Conservation (phyloP, 2,329 filamentous ascomycete species). For the Capronia americana region DNA sequence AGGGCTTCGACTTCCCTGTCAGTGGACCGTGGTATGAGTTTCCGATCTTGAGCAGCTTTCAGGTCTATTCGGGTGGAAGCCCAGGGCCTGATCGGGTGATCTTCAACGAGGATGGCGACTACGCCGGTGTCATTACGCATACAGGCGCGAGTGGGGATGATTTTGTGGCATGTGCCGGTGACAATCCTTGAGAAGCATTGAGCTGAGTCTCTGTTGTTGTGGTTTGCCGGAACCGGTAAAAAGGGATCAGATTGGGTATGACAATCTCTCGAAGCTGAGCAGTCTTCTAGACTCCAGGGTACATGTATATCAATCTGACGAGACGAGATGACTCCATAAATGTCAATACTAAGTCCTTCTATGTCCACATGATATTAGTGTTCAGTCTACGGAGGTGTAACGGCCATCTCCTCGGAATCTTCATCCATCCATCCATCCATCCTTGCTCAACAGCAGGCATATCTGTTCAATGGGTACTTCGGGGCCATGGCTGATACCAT, state of each 20-base stretch:
- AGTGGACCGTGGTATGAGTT: conserved; percentile 68
- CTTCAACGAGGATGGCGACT: conserved; percentile 63
- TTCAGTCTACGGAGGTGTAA: background rate
- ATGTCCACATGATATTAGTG: background rate
- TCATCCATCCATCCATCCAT: background rate
- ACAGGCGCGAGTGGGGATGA: conserved; percentile 71
- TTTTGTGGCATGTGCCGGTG: conserved; percentile 66
- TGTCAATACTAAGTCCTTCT: background rate
- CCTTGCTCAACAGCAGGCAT: background rate
- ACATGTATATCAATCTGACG: background rate
- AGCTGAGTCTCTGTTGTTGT: background rate
- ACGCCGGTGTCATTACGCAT: conserved; percentile 72
- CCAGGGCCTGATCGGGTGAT: conserved; percentile 72
- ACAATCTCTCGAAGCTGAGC: background rate
- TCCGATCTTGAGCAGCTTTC: conserved; percentile 59
- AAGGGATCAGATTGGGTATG: background rate
- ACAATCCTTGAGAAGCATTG: background rate
- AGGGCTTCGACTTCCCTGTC: conserved; percentile 66
- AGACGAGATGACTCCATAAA: background rate
- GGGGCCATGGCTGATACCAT: background rate
- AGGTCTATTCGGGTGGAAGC: conserved; percentile 63
- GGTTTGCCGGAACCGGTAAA: background rate
- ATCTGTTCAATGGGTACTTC: background rate
- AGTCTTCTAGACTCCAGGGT: background rate
- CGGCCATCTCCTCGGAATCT: background rate